A percentile compares a stretch with the other conserved stretches of the same genome.
These are phyloP conservation scores for Podosphaera fusca DNA, from an alignment of 2,329 filamentous ascomycete species.

Conservation along the genomic window DNA sequence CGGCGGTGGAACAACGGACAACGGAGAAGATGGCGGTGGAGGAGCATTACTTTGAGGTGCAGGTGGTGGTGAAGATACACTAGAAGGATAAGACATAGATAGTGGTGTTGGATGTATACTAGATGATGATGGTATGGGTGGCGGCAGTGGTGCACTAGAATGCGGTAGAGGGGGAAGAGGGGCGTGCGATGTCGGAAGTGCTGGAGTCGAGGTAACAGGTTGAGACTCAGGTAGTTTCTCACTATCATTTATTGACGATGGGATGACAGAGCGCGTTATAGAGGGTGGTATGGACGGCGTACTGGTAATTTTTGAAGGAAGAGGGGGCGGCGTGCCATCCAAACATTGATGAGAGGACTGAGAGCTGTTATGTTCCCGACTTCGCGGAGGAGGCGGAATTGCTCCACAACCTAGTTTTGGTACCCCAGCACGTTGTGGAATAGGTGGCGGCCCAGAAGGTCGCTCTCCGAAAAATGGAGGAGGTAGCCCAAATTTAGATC, in stretches of 20 bases:
- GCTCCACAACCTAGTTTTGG: conserved; percentile 37
- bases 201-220: neutral
- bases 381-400: conserved; percentile 25
- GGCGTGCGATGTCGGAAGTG: neutral
- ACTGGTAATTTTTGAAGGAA: conserved; percentile 22
- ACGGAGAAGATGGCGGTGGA: conserved; percentile 17
- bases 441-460: conserved; percentile 45
- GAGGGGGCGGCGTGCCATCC: conserved; percentile 17
- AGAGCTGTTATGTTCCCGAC: conserved; percentile 25
- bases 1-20: conserved; percentile 20
- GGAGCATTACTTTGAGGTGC: conserved; percentile 11
- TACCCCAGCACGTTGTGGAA: conserved; percentile 40
- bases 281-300: conserved; percentile 28
- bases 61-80: conserved; percentile 19
- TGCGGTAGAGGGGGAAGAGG: conserved; percentile 4
- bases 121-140: conserved; percentile 22
- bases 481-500: conserved; percentile 48
- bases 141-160: conserved; percentile 14
- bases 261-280: conserved; percentile 27
- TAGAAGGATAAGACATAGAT: conserved; percentile 7
- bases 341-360: conserved; percentile 17
- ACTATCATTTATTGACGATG: conserved; percentile 22
- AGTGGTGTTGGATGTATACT: conserved; percentile 18
- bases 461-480: conserved; percentile 52
- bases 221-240: neutral